Percentiles rank a stretch among this genome's conserved stretches.
phyloP scores from a whole-genome alignment of 305 asterid species.

The Rubia balearica region DNA sequence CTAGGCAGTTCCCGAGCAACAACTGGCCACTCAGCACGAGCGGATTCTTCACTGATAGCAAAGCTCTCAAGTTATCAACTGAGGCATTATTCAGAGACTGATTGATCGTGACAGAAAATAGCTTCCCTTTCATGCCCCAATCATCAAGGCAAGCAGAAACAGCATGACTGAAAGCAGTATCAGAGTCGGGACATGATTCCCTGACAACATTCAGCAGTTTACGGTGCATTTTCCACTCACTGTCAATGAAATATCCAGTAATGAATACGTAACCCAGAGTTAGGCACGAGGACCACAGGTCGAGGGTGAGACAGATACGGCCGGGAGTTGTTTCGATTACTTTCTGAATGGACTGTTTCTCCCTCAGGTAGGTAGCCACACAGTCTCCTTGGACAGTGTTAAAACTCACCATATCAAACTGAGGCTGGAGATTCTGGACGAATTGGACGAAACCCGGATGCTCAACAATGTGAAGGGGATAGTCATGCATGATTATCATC shows the following conservation, averaged over 20 bases:
- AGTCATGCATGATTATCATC: conserved; percentile 90
- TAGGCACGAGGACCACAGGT: conserved; percentile 73
- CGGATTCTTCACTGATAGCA: conserved; percentile 84
- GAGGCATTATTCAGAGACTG: conserved; percentile 49
- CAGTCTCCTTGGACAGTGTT: conserved; percentile 85
- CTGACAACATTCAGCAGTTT: conserved; percentile 70
- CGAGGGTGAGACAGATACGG: conserved; percentile 68
- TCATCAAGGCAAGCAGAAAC: conserved; percentile 80
- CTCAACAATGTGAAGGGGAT: conserved; percentile 92
- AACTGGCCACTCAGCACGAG: conserved; percentile 69
- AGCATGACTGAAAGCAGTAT: conserved; percentile 77
- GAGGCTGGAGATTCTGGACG: conserved; percentile 78
- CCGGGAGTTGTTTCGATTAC: conserved; percentile 73
- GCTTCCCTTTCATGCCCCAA: conserved; percentile 78
- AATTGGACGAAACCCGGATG: conserved; percentile 83
- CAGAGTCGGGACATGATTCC: conserved; percentile 89
- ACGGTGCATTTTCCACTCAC: conserved; percentile 84
- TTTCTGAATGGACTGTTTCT: conserved; percentile 60
- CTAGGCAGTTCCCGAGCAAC: conserved; percentile 70
- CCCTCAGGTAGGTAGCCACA: conserved; percentile 69
- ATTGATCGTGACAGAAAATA: conserved; percentile 74
- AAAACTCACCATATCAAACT: conserved; percentile 82
- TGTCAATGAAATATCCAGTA: conserved; percentile 75
- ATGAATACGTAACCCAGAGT: conserved; percentile 64
- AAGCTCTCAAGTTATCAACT: conserved; percentile 56